Evolutionary conservation across 202 grass and related monocot genomes (phyloP).

Genomic region (Elaeis oleifera): DNA sequence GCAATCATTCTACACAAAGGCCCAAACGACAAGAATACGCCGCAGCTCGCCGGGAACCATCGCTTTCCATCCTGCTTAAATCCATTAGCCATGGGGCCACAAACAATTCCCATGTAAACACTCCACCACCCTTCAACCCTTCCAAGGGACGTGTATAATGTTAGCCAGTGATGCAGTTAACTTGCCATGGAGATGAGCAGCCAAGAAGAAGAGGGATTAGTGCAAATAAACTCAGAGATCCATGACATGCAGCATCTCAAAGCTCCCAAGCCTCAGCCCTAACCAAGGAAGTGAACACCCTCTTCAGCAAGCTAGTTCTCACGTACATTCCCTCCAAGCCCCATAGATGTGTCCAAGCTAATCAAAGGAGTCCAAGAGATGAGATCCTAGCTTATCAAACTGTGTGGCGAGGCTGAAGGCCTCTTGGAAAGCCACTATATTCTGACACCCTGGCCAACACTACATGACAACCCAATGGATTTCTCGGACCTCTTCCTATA

Average conservation of each 20-base stretch:
- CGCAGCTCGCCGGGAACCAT: too few species aligned
- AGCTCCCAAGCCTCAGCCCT: conserved; percentile 58
- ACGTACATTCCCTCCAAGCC: conserved; percentile 52
- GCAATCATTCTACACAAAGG: too few species aligned
- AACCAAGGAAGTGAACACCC: conserved; percentile 35
- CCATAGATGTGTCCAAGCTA: conserved; percentile 57
- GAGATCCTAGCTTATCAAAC: conserved; percentile 44
- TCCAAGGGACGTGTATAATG: too few species aligned
- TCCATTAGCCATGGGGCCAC: too few species aligned
- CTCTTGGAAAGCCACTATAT: conserved; percentile 63
- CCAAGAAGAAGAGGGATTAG: conserved; percentile 32
- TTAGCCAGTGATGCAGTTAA: too few species aligned
- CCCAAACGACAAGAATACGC: too few species aligned
- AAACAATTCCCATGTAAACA: too few species aligned
- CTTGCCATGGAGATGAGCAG: conserved; percentile 23
- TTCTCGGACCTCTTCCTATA: conserved; percentile 46
- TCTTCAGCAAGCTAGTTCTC: conserved; percentile 56
- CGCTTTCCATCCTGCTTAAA: too few species aligned
- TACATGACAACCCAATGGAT: conserved; percentile 51
- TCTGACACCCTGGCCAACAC: conserved; percentile 37
- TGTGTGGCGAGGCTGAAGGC: conserved; percentile 61
- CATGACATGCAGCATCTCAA: conserved; percentile 28
- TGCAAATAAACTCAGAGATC: conserved; percentile 44
- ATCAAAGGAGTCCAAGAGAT: conserved; percentile 32
- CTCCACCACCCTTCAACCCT: too few species aligned